Base-by-base conservation (phyloP, 495 filamentous ascomycete species). In the Penicillium longicatenatum region DNA sequence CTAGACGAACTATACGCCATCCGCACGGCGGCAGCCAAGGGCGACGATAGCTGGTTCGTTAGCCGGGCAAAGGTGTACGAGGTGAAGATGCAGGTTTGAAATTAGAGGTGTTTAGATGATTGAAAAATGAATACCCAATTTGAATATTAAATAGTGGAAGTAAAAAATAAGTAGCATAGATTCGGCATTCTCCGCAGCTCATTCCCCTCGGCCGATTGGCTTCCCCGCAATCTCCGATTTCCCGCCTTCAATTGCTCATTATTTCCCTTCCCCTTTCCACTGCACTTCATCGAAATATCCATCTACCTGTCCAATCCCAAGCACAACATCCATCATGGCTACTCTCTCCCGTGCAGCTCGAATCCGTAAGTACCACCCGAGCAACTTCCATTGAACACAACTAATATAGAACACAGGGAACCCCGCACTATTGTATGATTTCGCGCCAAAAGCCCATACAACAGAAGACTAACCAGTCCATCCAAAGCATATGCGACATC, bases 401-500 rank as follows among this genome's bases (percentile, higher is more conserved):
- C 68, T 68, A 61, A 75, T 22, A 37, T 14, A 37, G 21, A 17
- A 21, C 19, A 16, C 58, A 90, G 88, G 80, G 42, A 86, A 86
- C 66, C 87, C 88, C 30, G 86, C 82, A 37, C 71, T 91, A 54
- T 89, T 91, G 88, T 91, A 72, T 60, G 77, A 22, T 26, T 33
- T 29, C 16, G 59, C 31, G 7, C 26, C 26, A 26, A 26, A 26
- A n/a, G 33, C 2, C 37, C 6, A 39, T 39, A 39, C 14, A 39
- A 39, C 14, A 11, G 4, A 14, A 29, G 46, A 33, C 49, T 62
- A 62, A 68, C 41, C 41, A 22, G 21, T 30, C 35, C 1, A 12
- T 7, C 16, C 12, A 37, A 63, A 98, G 93, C 62, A 82, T 98
- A 65, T 98, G 94, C 78, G 94, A 98, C 65, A 82, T 97, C 61